Conservation (phyloP, 768 basidiomycete species). For the Paxillus ammoniavirescens region DNA sequence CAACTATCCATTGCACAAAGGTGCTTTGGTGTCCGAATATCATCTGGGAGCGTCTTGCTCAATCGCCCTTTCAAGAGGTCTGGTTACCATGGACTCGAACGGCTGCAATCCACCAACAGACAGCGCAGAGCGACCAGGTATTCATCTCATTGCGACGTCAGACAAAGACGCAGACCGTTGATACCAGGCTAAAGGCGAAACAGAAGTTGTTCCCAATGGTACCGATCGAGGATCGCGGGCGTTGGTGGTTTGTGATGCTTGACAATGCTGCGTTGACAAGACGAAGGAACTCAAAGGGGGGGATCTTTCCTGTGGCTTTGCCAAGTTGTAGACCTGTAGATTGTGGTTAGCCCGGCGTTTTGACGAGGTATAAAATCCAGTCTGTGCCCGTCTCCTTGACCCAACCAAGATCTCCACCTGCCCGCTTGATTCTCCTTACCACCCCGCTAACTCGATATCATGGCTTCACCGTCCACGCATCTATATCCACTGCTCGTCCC, state of each 20-base stretch:
- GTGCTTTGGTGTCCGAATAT: not conserved
- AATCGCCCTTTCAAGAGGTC: slow-evolving; percentile 1
- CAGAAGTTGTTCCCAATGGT: not conserved
- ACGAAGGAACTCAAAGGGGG: not conserved
- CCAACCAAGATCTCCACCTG: not conserved
- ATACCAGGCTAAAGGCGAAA: not conserved
- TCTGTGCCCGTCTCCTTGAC: not conserved
- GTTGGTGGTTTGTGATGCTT: slow-evolving; percentile 9
- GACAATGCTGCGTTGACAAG: not conserved
- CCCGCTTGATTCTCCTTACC: not conserved
- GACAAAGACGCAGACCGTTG: slow-evolving; percentile 5
- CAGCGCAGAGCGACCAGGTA: not conserved
- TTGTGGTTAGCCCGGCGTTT: slow-evolving; percentile 8
- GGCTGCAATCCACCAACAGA: not conserved
- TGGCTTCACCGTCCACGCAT: slow-evolving; percentile 12
- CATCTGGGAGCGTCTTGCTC: slow-evolving; percentile 1
- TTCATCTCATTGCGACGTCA: not conserved
- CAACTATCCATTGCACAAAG: not conserved
- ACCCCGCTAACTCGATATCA: slow-evolving; percentile 5
- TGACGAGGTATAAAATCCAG: slow-evolving; percentile 21
- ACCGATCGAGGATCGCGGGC: not conserved
- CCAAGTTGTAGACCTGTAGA: slow-evolving; percentile 1
- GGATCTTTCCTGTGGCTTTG: not conserved
- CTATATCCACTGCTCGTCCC: slow-evolving; percentile 21
- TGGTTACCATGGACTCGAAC: not conserved